A percentile compares a stretch with the other conserved stretches of the same genome.
These are phyloP conservation scores for Pilatotrama ljubarskyi DNA, from an alignment of 768 basidiomycete species.

Conservation along the genomic window DNA sequence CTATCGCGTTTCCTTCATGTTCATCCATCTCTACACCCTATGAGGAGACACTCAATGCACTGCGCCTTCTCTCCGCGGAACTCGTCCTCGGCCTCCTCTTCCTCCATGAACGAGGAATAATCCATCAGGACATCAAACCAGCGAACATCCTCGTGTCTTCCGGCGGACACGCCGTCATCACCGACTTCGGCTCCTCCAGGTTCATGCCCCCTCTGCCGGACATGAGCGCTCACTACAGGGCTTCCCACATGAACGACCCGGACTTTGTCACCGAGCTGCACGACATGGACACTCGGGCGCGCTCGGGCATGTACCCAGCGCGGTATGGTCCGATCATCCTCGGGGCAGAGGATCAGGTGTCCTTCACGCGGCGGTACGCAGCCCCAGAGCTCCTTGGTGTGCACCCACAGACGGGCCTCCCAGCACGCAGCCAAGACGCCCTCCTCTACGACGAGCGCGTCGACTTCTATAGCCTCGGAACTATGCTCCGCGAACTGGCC, in stretches of 20 bases:
- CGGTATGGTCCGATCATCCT: conserved; percentile 15
- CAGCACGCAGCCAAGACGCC: neutral
- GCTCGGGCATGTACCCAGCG: neutral
- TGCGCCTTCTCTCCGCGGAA: conserved; percentile 19
- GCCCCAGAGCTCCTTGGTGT: conserved; percentile 20
- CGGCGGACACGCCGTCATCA: conserved; percentile 17
- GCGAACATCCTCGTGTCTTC: conserved; percentile 19
- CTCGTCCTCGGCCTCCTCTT: conserved; percentile 12
- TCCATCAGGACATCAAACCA: conserved; percentile 24
- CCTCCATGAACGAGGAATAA: conserved; percentile 16
- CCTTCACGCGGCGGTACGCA: conserved; percentile 22
- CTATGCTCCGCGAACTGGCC: conserved; percentile 21
- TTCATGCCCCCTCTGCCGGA: conserved; percentile 5
- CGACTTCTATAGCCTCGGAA: conserved; percentile 20
- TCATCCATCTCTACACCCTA: conserved; percentile 4
- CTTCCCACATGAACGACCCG: neutral
- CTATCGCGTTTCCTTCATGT: conserved; percentile 12
- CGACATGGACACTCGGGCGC: neutral
- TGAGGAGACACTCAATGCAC: conserved; percentile 1
- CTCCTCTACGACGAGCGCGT: conserved; percentile 23
- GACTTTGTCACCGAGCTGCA: neutral
- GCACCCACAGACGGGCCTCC: neutral
- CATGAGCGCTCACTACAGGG: neutral
- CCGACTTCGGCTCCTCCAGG: conserved; percentile 17
- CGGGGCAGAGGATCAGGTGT: conserved; percentile 15